Conservation (phyloP, 345 rosid genomes). For the Salix caprea region DNA sequence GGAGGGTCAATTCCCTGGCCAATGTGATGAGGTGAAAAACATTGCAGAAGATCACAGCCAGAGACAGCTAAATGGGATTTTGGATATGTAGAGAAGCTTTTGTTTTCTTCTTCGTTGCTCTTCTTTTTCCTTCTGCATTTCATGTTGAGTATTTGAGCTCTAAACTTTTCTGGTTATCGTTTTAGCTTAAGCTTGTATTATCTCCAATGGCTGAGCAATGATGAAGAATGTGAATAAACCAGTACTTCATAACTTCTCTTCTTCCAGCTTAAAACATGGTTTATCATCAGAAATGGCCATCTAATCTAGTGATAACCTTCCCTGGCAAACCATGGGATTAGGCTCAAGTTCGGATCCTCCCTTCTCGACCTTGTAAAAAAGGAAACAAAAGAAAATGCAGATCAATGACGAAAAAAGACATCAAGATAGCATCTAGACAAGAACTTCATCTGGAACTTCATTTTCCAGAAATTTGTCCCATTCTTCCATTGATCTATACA, state of each 20-base stretch:
- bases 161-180: constrained; percentile 13
- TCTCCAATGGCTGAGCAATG: constrained; percentile 22
- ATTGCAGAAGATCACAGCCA: background rate
- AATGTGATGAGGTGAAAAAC: constrained; percentile 10
- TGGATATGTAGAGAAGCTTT: constrained; percentile 9
- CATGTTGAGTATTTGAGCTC: constrained; percentile 11
- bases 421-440: background rate
- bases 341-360: background rate
- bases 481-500: background rate
- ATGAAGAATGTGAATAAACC: constrained; percentile 32
- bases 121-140: background rate
- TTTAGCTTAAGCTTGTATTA: constrained; percentile 21
- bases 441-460: background rate
- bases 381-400: background rate
- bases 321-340: background rate
- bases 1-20: constrained; percentile 39
- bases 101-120: background rate
- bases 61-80: constrained; percentile 11
- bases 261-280: background rate
- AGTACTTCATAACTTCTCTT: background rate
- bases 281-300: background rate
- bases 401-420: background rate
- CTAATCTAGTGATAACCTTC: background rate
- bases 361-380: background rate
- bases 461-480: background rate